phyloP scores from a whole-genome alignment of 495 filamentous ascomycete species.

The Lophiostoma macrostomum region DNA sequence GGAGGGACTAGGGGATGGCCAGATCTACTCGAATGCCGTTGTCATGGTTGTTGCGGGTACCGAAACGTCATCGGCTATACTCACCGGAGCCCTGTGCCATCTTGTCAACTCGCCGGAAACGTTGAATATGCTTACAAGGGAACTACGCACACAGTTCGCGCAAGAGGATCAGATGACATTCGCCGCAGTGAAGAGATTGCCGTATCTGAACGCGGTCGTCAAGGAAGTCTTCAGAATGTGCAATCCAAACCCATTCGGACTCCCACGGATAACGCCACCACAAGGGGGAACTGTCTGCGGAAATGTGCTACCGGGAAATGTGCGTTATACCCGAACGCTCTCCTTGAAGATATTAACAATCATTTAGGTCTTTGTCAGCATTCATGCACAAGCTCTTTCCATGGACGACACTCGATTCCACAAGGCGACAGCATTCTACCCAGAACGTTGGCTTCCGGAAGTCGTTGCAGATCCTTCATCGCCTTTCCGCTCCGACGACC shows the following conservation, averaged over 20 bases:
- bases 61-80: slow-evolving; percentile 31
- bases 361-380: slow-evolving; percentile 4
- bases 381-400: background rate
- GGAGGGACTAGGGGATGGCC: slow-evolving; percentile 26
- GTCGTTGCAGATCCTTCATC: background rate
- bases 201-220: slow-evolving; percentile 47
- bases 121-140: slow-evolving; percentile 2
- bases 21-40: slow-evolving; percentile 1
- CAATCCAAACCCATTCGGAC: slow-evolving; percentile 47
- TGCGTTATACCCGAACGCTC: background rate
- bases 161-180: slow-evolving; percentile 26
- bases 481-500: slow-evolving; percentile 21
- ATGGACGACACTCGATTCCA: slow-evolving; percentile 23
- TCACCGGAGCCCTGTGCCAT: slow-evolving; percentile 21
- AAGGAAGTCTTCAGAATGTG: slow-evolving; percentile 52
- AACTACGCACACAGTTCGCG: slow-evolving; percentile 26
- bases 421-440: slow-evolving; percentile 29
- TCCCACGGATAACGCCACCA: slow-evolving; percentile 47
- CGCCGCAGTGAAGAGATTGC: slow-evolving; percentile 39
- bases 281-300: slow-evolving; percentile 43
- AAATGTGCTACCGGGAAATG: slow-evolving; percentile 38
- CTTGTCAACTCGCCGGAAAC: slow-evolving; percentile 17
- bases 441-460: slow-evolving; percentile 32
- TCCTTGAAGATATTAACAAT: background rate
- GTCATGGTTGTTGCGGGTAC: slow-evolving; percentile 32